These are phyloP conservation scores for Trichoderma gamsii DNA, from an alignment of 495 filamentous ascomycete genomes.

Conservation along the genomic window DNA sequence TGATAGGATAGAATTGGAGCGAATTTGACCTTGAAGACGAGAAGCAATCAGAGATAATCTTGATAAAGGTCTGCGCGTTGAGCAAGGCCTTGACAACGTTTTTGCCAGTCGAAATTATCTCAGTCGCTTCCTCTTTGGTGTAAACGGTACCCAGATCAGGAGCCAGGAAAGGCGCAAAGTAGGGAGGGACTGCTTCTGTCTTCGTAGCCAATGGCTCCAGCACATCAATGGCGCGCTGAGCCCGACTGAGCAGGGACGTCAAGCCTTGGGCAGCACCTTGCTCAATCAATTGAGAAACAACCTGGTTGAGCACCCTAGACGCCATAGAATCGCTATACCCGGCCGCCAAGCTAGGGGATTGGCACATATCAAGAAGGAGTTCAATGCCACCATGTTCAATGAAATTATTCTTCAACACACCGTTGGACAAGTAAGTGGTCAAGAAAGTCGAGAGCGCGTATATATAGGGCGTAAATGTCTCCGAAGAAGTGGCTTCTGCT, in stretches of 20 bases:
- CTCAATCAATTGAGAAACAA: constrained; percentile 77
- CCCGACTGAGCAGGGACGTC: constrained; percentile 68
- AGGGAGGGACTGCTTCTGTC: constrained; percentile 29
- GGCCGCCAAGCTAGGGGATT: constrained; percentile 67
- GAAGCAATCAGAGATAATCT: constrained; percentile 67
- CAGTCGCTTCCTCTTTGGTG: constrained; percentile 28
- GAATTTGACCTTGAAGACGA: constrained; percentile 49
- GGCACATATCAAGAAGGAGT: constrained; percentile 74
- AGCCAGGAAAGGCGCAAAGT: constrained; percentile 57
- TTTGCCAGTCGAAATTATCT: constrained; percentile 56
- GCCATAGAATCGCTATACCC: constrained; percentile 64
- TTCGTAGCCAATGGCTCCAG: constrained; percentile 58
- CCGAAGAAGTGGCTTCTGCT: not conserved
- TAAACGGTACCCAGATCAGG: constrained; percentile 25
- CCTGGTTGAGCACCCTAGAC: constrained; percentile 58
- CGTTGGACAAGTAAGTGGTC: constrained; percentile 68
- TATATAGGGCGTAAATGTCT: constrained; percentile 56
- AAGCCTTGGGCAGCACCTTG: constrained; percentile 74
- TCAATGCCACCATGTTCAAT: constrained; percentile 75
- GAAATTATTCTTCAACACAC: constrained; percentile 65
- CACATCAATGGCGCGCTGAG: constrained; percentile 59
- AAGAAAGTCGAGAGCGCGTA: constrained; percentile 70
- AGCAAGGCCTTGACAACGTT: constrained; percentile 69
- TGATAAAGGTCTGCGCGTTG: constrained; percentile 64
- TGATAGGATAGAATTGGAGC: constrained; percentile 58